A percentile compares a stretch with the other conserved stretches of the same genome.
Conservation (phyloP, 73 alveolate genomes). For the Breviolum minutum region DNA sequence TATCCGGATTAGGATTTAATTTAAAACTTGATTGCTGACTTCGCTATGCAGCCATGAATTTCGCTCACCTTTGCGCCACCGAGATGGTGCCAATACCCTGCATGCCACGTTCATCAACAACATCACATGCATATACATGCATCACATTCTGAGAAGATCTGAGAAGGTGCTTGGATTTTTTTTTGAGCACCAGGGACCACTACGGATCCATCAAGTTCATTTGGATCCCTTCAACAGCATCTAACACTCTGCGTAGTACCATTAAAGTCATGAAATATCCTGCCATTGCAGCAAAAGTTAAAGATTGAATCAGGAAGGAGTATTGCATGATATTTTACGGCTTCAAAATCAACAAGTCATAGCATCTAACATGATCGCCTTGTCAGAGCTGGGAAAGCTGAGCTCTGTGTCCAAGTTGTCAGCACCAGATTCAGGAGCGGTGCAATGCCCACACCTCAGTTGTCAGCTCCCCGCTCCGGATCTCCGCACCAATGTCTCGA, state of each 20-base stretch:
- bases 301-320: background rate
- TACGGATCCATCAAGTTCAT: no score
- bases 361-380: background rate
- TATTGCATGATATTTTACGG: background rate
- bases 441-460: constrained; percentile 86
- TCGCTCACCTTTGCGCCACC: constrained; percentile 33
- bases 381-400: constrained; percentile 87
- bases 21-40: background rate
- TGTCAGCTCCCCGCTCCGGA: background rate
- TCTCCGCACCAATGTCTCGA: background rate
- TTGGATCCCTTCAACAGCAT: no score
- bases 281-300: background rate
- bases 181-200: no score
- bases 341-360: background rate
- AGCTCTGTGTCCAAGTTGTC: constrained; percentile 81
- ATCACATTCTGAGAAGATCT: no score
- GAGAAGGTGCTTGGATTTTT: no score
- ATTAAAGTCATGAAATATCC: no score
- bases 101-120: background rate
- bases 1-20: background rate
- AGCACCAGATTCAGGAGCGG: constrained; percentile 42
- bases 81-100: constrained; percentile 54
- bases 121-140: background rate
- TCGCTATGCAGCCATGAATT: background rate
- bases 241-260: background rate